Percentiles rank a stretch among this genome's conserved stretches.
Evolutionary conservation across 116 monocot genomes (phyloP).

Genomic region (Iris pallida): DNA sequence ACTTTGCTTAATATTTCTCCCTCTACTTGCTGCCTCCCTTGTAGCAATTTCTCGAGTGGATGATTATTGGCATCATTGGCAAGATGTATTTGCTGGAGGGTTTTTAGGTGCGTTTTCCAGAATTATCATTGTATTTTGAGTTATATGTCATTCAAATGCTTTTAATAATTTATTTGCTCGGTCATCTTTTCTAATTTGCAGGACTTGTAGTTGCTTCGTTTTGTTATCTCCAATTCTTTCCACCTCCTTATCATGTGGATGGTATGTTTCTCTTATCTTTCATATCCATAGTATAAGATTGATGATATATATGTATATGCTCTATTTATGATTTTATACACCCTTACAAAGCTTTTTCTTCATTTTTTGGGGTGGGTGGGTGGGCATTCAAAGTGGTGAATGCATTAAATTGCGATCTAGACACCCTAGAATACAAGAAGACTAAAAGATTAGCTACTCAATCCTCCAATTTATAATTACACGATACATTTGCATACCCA

Average conservation of each 20-base stretch:
- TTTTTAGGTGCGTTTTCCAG: slow-evolving; percentile 28
- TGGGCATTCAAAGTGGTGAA: background rate
- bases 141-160: background rate
- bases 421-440: background rate
- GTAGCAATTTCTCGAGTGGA: slow-evolving; percentile 51
- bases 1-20: slow-evolving; percentile 44
- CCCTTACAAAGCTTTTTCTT: background rate
- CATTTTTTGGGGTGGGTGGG: no score
- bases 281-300: background rate
- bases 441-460: background rate
- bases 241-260: slow-evolving; percentile 36
- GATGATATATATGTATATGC: background rate
- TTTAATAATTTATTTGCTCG: background rate
- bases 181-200: slow-evolving; percentile 10
- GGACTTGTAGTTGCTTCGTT: slow-evolving; percentile 42
- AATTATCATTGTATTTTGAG: background rate
- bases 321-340: background rate
- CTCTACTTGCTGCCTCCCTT: slow-evolving; percentile 36
- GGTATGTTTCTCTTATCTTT: slow-evolving; percentile 23
- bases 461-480: background rate
- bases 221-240: slow-evolving; percentile 74
- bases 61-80: slow-evolving; percentile 63
- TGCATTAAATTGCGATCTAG: background rate
- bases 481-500: no score
- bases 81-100: slow-evolving; percentile 56